Evolutionary conservation across 192 early-diverging fungal species (phyloP), one percentile per base, ranked within the genome.

Genomic region (Coemansia asiatica): DNA sequence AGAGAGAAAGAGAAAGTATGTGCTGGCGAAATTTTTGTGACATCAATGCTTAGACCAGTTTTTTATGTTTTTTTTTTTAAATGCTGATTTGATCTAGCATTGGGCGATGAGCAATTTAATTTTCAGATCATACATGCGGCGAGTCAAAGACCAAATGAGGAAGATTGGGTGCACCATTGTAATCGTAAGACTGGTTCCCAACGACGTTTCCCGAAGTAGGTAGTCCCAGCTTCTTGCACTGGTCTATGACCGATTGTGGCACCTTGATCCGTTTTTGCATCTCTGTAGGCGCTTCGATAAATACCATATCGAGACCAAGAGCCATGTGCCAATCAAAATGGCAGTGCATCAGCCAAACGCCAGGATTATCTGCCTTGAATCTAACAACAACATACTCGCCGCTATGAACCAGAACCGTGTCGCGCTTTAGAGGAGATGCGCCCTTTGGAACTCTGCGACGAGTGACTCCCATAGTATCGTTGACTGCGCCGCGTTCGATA

Each of bases 281-380:
- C 22, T 40, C 36, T n/a, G 61, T 60, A 0, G 65, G 68, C 15
- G 74, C 74, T 51, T 66, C 65, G 29, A 71, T 61, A 60, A 94
- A 76, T n/a, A 84, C 67, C 51, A 84, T 84, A 38, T 82, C 86
- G 54, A 94, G 82, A 60, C 93, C 93, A 57, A 86, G 73, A 55
- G 84, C 85, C 50, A 90, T 74, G 61, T 83, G 82, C 76, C 72
- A 82, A 56, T 73, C 74, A 35, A 72, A 63, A 69, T 94, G 94
- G 75, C 94, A 95, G 79, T 94, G 94, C 82, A 94, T 85, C 50
- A 88, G 66, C 92, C 92, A 95, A 15, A 86, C 80, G 12, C 92
- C 94, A 5, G 90, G 90, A 75, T 94, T 95, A 70, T 93, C 87
- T 13, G 89, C 89, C n/a, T 75, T 60, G 72, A 91, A 91, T 28